These are phyloP conservation scores for Saraca asoca DNA, from an alignment of 331 rosid species.

Conservation along the genomic window DNA sequence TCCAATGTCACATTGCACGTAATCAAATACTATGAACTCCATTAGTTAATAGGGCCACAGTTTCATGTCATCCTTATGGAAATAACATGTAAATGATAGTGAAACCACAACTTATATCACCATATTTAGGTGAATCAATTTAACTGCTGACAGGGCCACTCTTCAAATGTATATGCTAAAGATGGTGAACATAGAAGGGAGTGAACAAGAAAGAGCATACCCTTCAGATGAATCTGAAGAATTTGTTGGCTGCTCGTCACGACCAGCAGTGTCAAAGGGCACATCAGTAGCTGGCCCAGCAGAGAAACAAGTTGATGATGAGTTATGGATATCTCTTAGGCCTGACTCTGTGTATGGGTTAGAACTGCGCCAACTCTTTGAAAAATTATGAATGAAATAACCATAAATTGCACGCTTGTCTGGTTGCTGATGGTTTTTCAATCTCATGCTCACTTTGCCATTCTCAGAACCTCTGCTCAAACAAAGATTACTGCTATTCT, in stretches of 20 bases:
- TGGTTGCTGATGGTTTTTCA: conserved; percentile 59
- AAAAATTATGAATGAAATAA: conserved; percentile 57
- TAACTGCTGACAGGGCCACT: neutral
- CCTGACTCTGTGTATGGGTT: conserved; percentile 44
- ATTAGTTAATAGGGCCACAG: no score
- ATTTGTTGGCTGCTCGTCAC: conserved; percentile 59
- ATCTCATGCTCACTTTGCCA: conserved; percentile 66
- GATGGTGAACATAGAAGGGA: neutral
- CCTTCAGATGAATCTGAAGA: conserved; percentile 67
- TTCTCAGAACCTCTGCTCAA: conserved; percentile 37
- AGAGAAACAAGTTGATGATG: conserved; percentile 53
- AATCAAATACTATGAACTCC: no score
- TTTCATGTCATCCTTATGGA: no score
- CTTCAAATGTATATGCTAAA: neutral
- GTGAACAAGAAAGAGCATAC: conserved; percentile 50
- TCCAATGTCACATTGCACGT: no score
- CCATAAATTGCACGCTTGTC: conserved; percentile 57
- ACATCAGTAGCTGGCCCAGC: conserved; percentile 72
- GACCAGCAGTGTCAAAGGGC: conserved; percentile 67
- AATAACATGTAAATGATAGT: no score
- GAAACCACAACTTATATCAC: neutral
- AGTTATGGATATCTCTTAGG: conserved; percentile 58
- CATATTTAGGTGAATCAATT: neutral
- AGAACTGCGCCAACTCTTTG: conserved; percentile 53
- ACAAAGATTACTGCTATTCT: conserved; percentile 32